A percentile compares a stretch with the other conserved stretches of the same genome.
These are phyloP conservation scores for Penicillium soppii DNA, from an alignment of 495 filamentous ascomycete species.

Conservation along the genomic window DNA sequence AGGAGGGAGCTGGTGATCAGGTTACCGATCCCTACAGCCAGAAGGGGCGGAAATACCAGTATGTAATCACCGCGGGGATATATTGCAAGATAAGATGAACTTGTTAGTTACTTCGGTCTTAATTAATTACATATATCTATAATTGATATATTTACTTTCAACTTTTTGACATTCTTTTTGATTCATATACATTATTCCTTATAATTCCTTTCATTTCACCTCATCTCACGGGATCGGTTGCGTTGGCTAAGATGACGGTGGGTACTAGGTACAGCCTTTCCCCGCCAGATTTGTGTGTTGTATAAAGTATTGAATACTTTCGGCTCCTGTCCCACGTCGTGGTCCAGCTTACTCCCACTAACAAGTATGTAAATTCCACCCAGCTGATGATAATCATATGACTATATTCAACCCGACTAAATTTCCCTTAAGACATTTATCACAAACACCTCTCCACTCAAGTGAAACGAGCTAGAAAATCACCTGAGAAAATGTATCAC, in stretches of 20 bases:
- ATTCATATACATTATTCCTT: not conserved
- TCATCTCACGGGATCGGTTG: slow-evolving; percentile 3
- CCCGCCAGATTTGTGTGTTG: slow-evolving; percentile 5
- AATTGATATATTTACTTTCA: not conserved
- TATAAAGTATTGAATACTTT: not conserved
- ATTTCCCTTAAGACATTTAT: not conserved
- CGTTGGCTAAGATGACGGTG: not conserved
- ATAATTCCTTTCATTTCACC: not conserved
- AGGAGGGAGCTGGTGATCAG: slow-evolving; percentile 1
- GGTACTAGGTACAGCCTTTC: slow-evolving; percentile 5
- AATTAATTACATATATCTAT: not conserved
- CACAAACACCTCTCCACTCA: not conserved
- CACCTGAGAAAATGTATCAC: not conserved
- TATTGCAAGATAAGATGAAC: slow-evolving; percentile 1
- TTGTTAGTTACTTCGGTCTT: not conserved
- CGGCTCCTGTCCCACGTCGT: slow-evolving; percentile 1
- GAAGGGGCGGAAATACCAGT: slow-evolving; percentile 11
- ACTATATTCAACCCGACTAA: not conserved
- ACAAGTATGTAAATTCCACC: not conserved
- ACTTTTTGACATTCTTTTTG: not conserved
- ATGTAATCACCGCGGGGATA: slow-evolving; percentile 10
- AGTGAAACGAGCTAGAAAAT: not conserved
- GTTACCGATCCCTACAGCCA: slow-evolving; percentile 7
- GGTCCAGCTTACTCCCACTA: not conserved
- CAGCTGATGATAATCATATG: slow-evolving; percentile 1